Conservation (phyloP, 1,139 yeast species). For the Trichomonascaceae sp. region DNA sequence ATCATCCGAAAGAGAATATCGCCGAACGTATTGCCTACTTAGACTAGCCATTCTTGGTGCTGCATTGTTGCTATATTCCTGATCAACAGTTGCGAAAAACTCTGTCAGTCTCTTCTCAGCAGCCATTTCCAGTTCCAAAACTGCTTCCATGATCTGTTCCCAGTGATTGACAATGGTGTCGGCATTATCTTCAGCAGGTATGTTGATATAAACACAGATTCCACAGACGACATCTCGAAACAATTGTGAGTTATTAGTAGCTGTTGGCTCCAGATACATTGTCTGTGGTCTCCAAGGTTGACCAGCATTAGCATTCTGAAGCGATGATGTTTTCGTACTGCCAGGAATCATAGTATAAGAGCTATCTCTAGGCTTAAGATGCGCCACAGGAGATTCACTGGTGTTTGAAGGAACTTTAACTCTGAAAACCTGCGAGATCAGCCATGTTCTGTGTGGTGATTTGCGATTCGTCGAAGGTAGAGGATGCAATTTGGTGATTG, state of each 20-base stretch:
- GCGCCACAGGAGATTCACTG: background rate
- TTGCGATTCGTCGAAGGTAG: slow-evolving; percentile 11
- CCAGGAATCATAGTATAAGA: slow-evolving; percentile 2
- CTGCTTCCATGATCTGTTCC: slow-evolving; percentile 24
- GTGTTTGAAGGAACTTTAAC: slow-evolving; percentile 9
- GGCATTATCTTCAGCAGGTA: slow-evolving; percentile 17
- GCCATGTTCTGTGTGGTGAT: slow-evolving; percentile 14
- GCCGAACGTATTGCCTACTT: background rate
- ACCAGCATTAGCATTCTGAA: background rate
- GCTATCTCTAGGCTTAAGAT: background rate
- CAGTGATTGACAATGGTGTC: slow-evolving; percentile 24
- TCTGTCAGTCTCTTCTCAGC: slow-evolving; percentile 14
- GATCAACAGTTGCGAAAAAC: slow-evolving; percentile 13
- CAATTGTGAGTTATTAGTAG: background rate
- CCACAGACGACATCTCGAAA: slow-evolving; percentile 16
- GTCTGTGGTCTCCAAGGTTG: slow-evolving; percentile 2
- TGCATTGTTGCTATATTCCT: slow-evolving; percentile 9
- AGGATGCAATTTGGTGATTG: slow-evolving; percentile 25
- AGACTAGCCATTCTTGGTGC: background rate
- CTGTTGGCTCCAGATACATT: background rate
- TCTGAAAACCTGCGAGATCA: slow-evolving; percentile 21
- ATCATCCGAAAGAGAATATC: slow-evolving; percentile 10
- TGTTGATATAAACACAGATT: slow-evolving; percentile 21
- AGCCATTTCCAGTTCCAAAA: slow-evolving; percentile 21
- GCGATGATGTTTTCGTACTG: background rate